A percentile compares a stretch with the other conserved stretches of the same genome.
Conservation (phyloP, 108 stramenopile genomes). For the Schizochytrium sp. region DNA sequence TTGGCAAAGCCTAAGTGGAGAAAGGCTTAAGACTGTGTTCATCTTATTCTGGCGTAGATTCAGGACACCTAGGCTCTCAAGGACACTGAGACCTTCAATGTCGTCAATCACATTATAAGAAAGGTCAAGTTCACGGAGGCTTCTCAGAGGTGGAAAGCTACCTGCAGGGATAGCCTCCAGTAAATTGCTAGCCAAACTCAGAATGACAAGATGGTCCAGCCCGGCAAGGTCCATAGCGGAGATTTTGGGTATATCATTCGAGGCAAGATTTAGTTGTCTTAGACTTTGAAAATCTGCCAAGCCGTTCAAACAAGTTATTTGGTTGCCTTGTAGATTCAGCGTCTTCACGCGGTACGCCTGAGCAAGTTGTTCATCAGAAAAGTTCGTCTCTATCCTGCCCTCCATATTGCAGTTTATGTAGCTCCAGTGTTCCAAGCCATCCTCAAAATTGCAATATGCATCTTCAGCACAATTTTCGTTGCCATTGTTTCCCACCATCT, state of each 20-base stretch:
- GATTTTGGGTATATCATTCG: neutral
- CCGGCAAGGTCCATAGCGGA: slow-evolving; percentile 22
- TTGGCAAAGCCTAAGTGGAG: neutral
- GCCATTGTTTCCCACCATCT: no score
- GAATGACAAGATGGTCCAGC: neutral
- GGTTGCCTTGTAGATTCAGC: slow-evolving; percentile 34
- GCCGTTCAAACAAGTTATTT: neutral
- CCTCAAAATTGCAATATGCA: neutral
- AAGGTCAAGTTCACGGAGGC: neutral
- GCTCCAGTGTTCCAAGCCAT: neutral
- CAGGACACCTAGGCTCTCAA: neutral
- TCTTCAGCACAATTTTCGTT: no score
- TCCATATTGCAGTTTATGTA: neutral
- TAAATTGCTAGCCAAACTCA: slow-evolving; percentile 31
- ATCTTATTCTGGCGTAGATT: neutral
- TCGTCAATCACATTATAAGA: slow-evolving; percentile 40
- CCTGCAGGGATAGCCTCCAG: neutral
- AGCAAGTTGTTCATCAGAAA: neutral
- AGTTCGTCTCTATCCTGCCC: neutral
- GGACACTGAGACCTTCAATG: slow-evolving; percentile 46
- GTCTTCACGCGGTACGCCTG: neutral
- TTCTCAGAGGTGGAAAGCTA: slow-evolving; percentile 10
- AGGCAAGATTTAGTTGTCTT: neutral
- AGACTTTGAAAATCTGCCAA: neutral
- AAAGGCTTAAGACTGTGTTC: neutral